These are phyloP conservation scores for Diaporthe humulicola DNA, from an alignment of 2,329 filamentous ascomycete species.

Conservation along the genomic window DNA sequence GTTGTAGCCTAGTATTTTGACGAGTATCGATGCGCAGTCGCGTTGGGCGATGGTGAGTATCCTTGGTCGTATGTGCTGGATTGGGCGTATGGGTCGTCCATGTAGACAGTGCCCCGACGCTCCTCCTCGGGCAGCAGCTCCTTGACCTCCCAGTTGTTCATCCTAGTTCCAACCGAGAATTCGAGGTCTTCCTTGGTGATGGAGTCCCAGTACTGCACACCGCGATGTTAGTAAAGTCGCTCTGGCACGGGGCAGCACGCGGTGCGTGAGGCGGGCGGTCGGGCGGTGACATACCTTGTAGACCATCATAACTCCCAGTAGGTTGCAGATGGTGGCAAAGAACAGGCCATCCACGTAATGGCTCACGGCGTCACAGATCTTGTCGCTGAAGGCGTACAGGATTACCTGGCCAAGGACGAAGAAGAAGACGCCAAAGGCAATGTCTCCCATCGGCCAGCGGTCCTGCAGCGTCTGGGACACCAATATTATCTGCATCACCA, in stretches of 20 bases:
- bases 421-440: conserved; percentile 90
- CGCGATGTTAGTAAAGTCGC: conserved; percentile 30
- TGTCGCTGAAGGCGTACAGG: conserved; percentile 88
- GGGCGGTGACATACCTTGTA: conserved; percentile 79
- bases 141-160: conserved; percentile 99
- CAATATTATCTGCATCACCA: conserved; percentile 88
- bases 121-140: conserved; percentile 88
- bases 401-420: conserved; percentile 94
- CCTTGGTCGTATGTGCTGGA: conserved; percentile 66
- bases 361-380: conserved; percentile 85
- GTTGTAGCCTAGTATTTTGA: conserved; percentile 59
- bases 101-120: conserved; percentile 78
- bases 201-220: conserved; percentile 92
- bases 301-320: conserved; percentile 98
- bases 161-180: conserved; percentile 94
- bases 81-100: conserved; percentile 75
- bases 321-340: conserved; percentile 93
- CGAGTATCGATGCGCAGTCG: conserved; percentile 49
- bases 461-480: conserved; percentile 93
- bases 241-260: not conserved
- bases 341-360: conserved; percentile 97
- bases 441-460: conserved; percentile 94
- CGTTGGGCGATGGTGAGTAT: conserved; percentile 58
- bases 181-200: conserved; percentile 99
- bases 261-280: not conserved